These are phyloP conservation scores for Fusarium tjaetaba DNA, from an alignment of 2,329 filamentous ascomycete species.

Conservation along the genomic window DNA sequence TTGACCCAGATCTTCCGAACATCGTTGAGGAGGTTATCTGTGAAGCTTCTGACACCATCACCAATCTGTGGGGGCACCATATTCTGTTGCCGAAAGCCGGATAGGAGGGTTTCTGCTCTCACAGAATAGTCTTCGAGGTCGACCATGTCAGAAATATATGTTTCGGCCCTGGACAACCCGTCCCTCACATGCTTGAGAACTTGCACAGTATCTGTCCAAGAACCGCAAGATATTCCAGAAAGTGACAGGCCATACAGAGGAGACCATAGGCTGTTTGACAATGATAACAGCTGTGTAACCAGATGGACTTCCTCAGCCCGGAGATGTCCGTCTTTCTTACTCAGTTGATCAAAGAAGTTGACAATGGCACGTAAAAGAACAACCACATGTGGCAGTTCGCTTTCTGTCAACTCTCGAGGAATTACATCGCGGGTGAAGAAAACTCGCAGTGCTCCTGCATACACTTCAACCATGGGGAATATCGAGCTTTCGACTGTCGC, in stretches of 20 bases:
- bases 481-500: constrained; percentile 48
- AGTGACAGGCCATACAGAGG: constrained; percentile 39
- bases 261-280: constrained; percentile 48
- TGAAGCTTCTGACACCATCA: constrained; percentile 52
- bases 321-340: constrained; percentile 27
- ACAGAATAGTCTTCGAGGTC: constrained; percentile 28
- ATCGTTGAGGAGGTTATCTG: constrained; percentile 56
- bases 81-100: constrained; percentile 21
- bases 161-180: constrained; percentile 32
- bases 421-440: constrained; percentile 49
- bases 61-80: constrained; percentile 17
- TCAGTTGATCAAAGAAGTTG: constrained; percentile 43
- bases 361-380: constrained; percentile 47
- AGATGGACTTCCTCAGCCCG: constrained; percentile 43
- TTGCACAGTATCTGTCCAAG: constrained; percentile 34
- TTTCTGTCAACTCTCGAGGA: constrained; percentile 51
- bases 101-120: constrained; percentile 37
- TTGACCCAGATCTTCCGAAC: constrained; percentile 57
- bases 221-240: neutral
- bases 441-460: constrained; percentile 55
- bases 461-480: constrained; percentile 63
- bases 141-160: constrained; percentile 30
- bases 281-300: constrained; percentile 41
- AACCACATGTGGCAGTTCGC: constrained; percentile 47
- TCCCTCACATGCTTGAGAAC: constrained; percentile 26